These are phyloP conservation scores for Globisporangium alternatum DNA, from an alignment of 352 stramenopile genomes.

Conservation along the genomic window DNA sequence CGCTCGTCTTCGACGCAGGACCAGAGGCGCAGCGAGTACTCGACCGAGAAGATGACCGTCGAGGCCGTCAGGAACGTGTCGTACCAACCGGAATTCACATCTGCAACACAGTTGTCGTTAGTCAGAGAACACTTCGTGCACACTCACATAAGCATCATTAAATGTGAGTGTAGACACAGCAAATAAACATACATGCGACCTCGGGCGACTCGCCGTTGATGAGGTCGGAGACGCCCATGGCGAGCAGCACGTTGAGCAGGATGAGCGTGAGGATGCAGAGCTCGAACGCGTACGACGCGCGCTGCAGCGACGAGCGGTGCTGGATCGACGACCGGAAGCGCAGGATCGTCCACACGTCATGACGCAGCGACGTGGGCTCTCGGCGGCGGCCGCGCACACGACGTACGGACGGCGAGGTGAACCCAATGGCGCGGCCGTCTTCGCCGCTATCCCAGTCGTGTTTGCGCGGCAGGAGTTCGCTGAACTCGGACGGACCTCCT, in stretches of 20 bases:
- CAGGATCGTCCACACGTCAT: constrained; percentile 73
- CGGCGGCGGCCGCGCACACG: neutral
- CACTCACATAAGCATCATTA: constrained; percentile 1
- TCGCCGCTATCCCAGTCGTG: constrained; percentile 30
- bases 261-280: constrained; percentile 70
- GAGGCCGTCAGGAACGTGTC: constrained; percentile 76
- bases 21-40: constrained; percentile 75
- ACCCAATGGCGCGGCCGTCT: constrained; percentile 11
- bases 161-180: neutral
- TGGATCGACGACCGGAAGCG: constrained; percentile 68
- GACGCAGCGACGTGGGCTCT: constrained; percentile 31
- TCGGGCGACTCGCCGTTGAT: constrained; percentile 17
- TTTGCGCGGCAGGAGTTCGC: constrained; percentile 26
- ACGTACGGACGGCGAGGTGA: constrained; percentile 4
- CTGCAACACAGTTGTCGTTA: constrained; percentile 17
- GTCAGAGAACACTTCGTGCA: neutral
- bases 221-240: constrained; percentile 56
- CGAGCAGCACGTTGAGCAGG: constrained; percentile 71
- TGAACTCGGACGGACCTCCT: constrained; percentile 16
- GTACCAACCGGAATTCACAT: constrained; percentile 58
- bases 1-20: constrained; percentile 79
- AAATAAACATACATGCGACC: constrained; percentile 10
- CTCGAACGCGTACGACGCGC: constrained; percentile 67
- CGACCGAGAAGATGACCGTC: constrained; percentile 67
- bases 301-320: constrained; percentile 54